phyloP scores from a whole-genome alignment of 78 protist genomes.

The Goniomonas avonlea region DNA sequence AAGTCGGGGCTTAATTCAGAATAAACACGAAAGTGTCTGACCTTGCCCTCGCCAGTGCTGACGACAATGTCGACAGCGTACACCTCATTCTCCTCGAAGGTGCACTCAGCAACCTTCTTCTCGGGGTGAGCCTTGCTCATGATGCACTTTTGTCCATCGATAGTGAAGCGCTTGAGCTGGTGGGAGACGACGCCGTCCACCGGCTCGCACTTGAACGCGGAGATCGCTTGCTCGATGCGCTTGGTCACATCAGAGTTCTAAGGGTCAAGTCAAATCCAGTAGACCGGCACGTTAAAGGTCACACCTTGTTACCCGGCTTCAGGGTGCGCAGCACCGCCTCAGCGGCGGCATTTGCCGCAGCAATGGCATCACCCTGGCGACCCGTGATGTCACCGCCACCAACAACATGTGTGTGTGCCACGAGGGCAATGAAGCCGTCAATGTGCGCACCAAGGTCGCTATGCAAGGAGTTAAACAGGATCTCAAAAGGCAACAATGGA shows the following conservation, averaged over 20 bases:
- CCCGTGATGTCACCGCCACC: slow-evolving; percentile 49
- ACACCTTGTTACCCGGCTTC: slow-evolving; percentile 43
- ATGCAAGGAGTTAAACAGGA: neutral
- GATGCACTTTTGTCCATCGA: slow-evolving; percentile 73
- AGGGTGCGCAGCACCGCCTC: slow-evolving; percentile 66
- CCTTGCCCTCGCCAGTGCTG: slow-evolving; percentile 84
- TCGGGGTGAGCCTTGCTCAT: slow-evolving; percentile 29
- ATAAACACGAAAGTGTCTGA: neutral
- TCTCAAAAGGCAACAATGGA: neutral
- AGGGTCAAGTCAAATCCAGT: too few relatives aligned
- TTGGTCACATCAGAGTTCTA: slow-evolving; percentile 61
- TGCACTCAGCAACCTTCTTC: slow-evolving; percentile 34
- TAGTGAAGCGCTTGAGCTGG: slow-evolving; percentile 63
- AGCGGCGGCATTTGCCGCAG: slow-evolving; percentile 83
- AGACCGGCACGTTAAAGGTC: neutral
- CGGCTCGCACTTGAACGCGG: slow-evolving; percentile 49
- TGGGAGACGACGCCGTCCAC: slow-evolving; percentile 90
- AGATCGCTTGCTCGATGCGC: slow-evolving; percentile 56
- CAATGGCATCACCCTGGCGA: slow-evolving; percentile 71
- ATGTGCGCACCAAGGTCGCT: slow-evolving; percentile 91
- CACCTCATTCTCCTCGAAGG: slow-evolving; percentile 42
- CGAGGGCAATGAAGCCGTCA: slow-evolving; percentile 82
- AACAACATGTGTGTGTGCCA: slow-evolving; percentile 78
- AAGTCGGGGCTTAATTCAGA: neutral
- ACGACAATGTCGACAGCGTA: slow-evolving; percentile 83